Base-by-base conservation (phyloP, 2,329 filamentous ascomycete genomes). In the Penicillium crustosum region DNA sequence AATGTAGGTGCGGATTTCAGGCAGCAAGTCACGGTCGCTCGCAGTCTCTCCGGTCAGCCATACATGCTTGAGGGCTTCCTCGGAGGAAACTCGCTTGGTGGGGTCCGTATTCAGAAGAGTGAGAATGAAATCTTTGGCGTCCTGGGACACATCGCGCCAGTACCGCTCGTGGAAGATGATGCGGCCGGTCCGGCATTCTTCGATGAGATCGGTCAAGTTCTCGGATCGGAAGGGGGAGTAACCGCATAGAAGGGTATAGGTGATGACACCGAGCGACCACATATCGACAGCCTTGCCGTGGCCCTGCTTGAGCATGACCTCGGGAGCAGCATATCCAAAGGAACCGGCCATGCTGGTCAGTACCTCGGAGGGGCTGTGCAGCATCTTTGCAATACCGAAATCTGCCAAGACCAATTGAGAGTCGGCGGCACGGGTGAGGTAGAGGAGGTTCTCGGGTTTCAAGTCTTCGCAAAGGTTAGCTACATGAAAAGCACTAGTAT, bases 241-340 rank as follows among this genome's bases (percentile, higher is more conserved):
- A 66, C 94, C 94, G 74, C 95, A 99, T 51, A 99, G 89, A 29
- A 99, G 83, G 17, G 94, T 99, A 78, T 99, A 99, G 42, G 94
- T 97, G 70, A 99, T 99, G 70, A 99, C 94, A 61, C 94, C 94
- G 78, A 99, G 84, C 3, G 94, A 97, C 94, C 94, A 99, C 91
- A 99, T 96, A 73, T 99, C 94, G 35, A 97, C 94, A 5, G 94
- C 91, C 78, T 97, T 99, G 73, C 94, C 94, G 74, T 99, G 95
- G 21, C 94, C 94, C 72, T 91, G 88, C 82, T 97, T 97, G 64
- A 96, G 83, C 94, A 99, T 99, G 59, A 99, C 93, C 76, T 99
- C 94, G 9, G 94, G 94, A 2, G 94, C 94, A 21, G 94, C 94
- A 71, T 99, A 99, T 54, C 94, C 94, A 72, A 99, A 97, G 0